Percentiles rank a stretch among this genome's conserved stretches.
Evolutionary conservation across 2,329 filamentous ascomycete genomes (phyloP).

Genomic region (Ustilaginoidea virens): DNA sequence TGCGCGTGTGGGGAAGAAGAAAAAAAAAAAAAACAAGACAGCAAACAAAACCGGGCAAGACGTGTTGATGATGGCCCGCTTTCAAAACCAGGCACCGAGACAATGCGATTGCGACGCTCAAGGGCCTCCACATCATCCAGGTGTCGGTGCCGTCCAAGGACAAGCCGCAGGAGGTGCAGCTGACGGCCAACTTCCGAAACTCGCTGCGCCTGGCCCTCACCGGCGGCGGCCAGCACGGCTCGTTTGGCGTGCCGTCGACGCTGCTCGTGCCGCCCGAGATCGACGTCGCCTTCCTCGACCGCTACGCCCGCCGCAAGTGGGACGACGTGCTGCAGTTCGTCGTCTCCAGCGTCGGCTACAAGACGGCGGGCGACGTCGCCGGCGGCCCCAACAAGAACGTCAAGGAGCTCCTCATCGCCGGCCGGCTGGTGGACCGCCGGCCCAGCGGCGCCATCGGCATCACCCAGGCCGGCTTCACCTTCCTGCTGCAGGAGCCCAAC

Average conservation of each 20-base stretch:
- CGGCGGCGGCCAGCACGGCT: conserved; percentile 70
- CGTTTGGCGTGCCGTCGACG: conserved; percentile 75
- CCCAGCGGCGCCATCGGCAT: conserved; percentile 58
- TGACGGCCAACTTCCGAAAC: conserved; percentile 68
- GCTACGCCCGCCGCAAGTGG: conserved; percentile 79
- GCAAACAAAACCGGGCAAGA: too few species aligned
- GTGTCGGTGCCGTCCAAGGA: conserved; percentile 46
- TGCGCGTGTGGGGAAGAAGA: too few species aligned
- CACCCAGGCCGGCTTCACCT: conserved; percentile 86
- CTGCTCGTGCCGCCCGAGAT: conserved; percentile 47
- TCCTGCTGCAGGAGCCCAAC: conserved; percentile 86
- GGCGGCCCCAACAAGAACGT: conserved; percentile 62
- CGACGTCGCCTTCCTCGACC: conserved; percentile 60
- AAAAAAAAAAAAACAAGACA: too few species aligned
- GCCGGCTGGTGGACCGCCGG: conserved; percentile 58
- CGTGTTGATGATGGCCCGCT: too few species aligned
- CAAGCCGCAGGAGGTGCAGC: conserved; percentile 53
- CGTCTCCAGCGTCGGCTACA: conserved; percentile 57
- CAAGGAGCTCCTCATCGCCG: conserved; percentile 66
- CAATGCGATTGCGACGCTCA: conserved; percentile 65
- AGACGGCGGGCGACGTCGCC: conserved; percentile 27
- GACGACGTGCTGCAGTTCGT: conserved; percentile 94
- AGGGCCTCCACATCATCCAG: conserved; percentile 72
- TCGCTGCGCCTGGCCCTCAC: conserved; percentile 79
- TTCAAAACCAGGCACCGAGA: conserved; percentile 51